phyloP scores from a whole-genome alignment of 352 stramenopile species.

The Globisporangium cederbergense region DNA sequence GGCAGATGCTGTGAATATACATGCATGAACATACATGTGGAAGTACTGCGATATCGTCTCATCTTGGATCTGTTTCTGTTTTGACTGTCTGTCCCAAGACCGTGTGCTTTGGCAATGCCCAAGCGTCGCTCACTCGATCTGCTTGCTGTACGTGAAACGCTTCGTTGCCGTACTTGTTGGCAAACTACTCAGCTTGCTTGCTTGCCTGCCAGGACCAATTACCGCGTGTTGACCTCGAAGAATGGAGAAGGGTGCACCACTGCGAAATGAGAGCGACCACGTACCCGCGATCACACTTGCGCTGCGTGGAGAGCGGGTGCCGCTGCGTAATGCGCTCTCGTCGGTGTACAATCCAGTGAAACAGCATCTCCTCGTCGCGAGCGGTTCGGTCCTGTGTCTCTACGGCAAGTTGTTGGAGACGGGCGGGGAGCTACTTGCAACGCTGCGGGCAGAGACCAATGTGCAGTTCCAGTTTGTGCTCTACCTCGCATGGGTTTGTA shows the following conservation, averaged over 20 bases:
- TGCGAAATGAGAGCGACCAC: constrained; percentile 1
- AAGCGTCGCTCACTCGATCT: neutral
- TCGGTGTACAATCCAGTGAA: constrained; percentile 34
- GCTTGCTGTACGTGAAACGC: constrained; percentile 3
- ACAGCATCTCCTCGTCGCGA: constrained; percentile 42
- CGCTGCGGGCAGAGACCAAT: constrained; percentile 33
- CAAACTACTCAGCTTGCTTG: neutral
- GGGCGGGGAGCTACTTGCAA: constrained; percentile 34
- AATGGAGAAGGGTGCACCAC: neutral
- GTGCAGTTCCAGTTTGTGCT: constrained; percentile 40
- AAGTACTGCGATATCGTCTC: too few species aligned
- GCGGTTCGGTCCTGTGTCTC: constrained; percentile 29
- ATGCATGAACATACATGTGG: too few species aligned
- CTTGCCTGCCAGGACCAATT: neutral
- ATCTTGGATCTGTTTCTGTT: too few species aligned
- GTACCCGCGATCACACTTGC: constrained; percentile 33
- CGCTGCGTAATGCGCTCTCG: constrained; percentile 33
- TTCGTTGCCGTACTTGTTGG: neutral
- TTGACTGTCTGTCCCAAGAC: too few species aligned
- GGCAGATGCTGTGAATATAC: too few species aligned
- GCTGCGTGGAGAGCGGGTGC: constrained; percentile 43
- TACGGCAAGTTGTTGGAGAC: constrained; percentile 42
- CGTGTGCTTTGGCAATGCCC: neutral
- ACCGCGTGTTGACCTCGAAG: neutral
- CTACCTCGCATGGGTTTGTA: constrained; percentile 42